Evolutionary conservation across 805 yeast species (phyloP), one percentile per base, ranked within the genome.

Genomic region (Saccharomycopsis fodiens): DNA sequence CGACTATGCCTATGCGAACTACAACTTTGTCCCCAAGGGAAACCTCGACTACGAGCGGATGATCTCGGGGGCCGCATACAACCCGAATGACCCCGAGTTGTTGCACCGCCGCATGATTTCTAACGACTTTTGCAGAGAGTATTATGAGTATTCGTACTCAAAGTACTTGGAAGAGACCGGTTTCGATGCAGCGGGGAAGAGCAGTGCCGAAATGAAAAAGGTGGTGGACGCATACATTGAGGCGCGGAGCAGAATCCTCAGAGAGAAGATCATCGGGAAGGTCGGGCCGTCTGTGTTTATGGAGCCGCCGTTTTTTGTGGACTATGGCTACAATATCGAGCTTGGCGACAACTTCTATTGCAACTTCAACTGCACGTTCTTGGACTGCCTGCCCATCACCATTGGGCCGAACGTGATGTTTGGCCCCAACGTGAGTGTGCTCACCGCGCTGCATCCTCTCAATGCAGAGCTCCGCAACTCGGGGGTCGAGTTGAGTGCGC

Each of bases 361-460:
- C 30, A 83, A 83, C 61, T 78, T 74, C 69, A 76, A 76, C 48
- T 45, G 62, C 15, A 57, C 62, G 1, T 62, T 80, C 41, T 63
- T 83, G 35, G 89, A 83, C 58, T 73, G 79, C 52, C 69, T 82
- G 0, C 54, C 78, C 32, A 76, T 83, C 34, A 70, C 63, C 15
- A 69, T 83, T 46, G 89, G 91, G 6, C 70, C 78, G 53, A 55
- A 71, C 44, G 81, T 76, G 15, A 52, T 74, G 66, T 55, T 76
- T 34, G 91, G 85, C 0, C 89, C 91, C 17, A 76, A 75, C 55
- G 78, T 74, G 3, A 63, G 73, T 2, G 62, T 82, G 37, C 63
- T 72, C 23, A 73, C 86, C 1, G 86, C 87, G 1, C 71, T 81
- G 0, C 91, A 83, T 55, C 82, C 82, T 1, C 56, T 72, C 4